These are phyloP conservation scores for Quillaja saponaria DNA, from an alignment of 306 rosid genomes.

Conservation along the genomic window DNA sequence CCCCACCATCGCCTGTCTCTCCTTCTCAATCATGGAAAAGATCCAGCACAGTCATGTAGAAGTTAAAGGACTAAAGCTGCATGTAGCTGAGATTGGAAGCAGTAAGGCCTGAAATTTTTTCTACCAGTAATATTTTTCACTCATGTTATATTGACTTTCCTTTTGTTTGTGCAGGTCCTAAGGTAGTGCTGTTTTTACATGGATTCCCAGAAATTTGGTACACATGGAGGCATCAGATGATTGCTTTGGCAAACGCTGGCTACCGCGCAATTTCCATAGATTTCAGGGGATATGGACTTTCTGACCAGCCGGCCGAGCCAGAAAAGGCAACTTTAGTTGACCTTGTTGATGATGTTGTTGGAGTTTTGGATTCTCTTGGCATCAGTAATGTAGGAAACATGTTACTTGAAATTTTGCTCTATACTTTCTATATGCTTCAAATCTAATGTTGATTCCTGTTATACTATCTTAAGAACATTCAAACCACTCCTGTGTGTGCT, in stretches of 20 bases:
- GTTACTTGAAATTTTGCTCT: no score
- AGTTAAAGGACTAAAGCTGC: conserved; percentile 67
- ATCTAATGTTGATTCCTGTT: no score
- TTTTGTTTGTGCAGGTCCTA: conserved; percentile 42
- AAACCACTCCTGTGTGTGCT: no score
- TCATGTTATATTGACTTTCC: not conserved
- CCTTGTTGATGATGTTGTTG: conserved; percentile 47
- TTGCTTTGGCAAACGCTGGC: conserved; percentile 63
- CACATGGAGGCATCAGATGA: conserved; percentile 77
- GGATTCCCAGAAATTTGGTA: conserved; percentile 89
- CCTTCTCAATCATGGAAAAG: conserved; percentile 46
- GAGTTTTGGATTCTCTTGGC: conserved; percentile 53
- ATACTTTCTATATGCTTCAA: no score
- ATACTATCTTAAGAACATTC: no score
- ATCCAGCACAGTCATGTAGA: conserved; percentile 54
- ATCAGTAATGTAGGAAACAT: conserved; percentile 46
- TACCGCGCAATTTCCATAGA: conserved; percentile 67
- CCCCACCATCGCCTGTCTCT: not conserved
- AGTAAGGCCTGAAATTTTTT: conserved; percentile 15
- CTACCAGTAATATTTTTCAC: no score
- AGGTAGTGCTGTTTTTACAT: conserved; percentile 69
- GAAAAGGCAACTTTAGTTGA: conserved; percentile 48
- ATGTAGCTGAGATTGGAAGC: conserved; percentile 65
- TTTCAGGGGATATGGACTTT: conserved; percentile 78
- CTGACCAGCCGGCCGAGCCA: conserved; percentile 56